Base-by-base conservation (phyloP, 306 rosid genomes). In the Prunus davidiana region DNA sequence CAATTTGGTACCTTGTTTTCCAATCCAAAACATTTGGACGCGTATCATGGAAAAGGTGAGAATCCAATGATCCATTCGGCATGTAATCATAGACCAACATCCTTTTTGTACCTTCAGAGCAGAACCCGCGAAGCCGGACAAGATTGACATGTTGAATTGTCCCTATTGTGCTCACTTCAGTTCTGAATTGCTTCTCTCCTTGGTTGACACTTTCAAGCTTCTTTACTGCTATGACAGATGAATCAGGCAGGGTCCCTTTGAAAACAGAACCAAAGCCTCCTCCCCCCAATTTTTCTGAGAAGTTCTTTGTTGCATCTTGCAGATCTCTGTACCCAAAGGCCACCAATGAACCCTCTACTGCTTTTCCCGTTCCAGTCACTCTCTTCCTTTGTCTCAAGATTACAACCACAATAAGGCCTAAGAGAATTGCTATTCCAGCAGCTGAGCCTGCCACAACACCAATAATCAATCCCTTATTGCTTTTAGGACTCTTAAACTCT, bases 241-340 rank as follows among this genome's bases (percentile, higher is more conserved):
- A 89, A 84, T 94, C 89, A 5, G 91, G 60, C 86, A 94, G 69
- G 16, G 83, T 78, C 49, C 98, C 98, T 80, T 86, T 91, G 87
- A 91, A 94, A 28, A 94, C 94, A 15, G 90, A 94, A 79, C 98
- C 98, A 71, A 94, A 94, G 24, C 96, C 97, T 20, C 97, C 98
- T 56, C 90, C 97, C 27, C 97, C 98, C 6, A 93, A 82, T 72
- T 88, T 91, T 9, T 94, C 94, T 0, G 96, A 94, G 89, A 94
- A 94, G 72, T 91, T 90, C 89, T 88, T 94, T 0, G 98, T 94
- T 5, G 91, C 96, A 78, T 82, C 86, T 47, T 86, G 96, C 80
- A 94, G 51, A 79, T 94, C 96, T 84, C 89, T 87, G 47, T 90
- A 93, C 57, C 84, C 82, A 75, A 87, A 93, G 66, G 92, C 94